Percentiles rank a stretch among this genome's conserved stretches.
These are phyloP conservation scores for Hymenoscyphus infarciens DNA, from an alignment of 2,329 filamentous ascomycete genomes.

Conservation along the genomic window DNA sequence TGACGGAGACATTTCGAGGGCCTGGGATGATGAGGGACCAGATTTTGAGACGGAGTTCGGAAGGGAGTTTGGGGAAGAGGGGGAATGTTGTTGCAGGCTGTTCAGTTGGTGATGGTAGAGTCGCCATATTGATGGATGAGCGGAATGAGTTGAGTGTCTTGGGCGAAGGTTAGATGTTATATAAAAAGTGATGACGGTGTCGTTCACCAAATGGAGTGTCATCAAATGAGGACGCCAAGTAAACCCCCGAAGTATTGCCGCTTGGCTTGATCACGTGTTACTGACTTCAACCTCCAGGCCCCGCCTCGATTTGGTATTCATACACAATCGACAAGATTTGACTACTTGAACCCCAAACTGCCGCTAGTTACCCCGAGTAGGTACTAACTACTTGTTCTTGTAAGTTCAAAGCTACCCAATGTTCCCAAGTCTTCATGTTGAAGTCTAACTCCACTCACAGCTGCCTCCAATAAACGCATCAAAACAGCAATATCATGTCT, in stretches of 20 bases:
- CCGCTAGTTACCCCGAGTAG: background rate
- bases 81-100: constrained; percentile 17
- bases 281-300: too few relatives aligned
- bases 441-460: background rate
- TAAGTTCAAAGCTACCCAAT: background rate
- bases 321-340: background rate
- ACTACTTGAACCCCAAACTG: background rate
- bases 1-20: constrained; percentile 18
- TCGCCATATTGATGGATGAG: background rate
- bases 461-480: background rate
- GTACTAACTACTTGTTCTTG: background rate
- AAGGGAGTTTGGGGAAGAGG: constrained; percentile 22
- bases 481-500: background rate
- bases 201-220: background rate
- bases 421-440: background rate
- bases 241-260: background rate
- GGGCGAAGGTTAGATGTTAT: background rate
- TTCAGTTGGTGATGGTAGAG: background rate
- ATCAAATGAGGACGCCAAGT: background rate
- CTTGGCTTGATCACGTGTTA: too few relatives aligned
- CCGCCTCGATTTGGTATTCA: background rate
- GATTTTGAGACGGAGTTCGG: constrained; percentile 29
- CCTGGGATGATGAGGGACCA: constrained; percentile 19
- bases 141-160: background rate
- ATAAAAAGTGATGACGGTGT: background rate